Evolutionary conservation across 371 early-diverging fungal genomes (phyloP).

Genomic region (Amoeboaphelidium protococcarum): DNA sequence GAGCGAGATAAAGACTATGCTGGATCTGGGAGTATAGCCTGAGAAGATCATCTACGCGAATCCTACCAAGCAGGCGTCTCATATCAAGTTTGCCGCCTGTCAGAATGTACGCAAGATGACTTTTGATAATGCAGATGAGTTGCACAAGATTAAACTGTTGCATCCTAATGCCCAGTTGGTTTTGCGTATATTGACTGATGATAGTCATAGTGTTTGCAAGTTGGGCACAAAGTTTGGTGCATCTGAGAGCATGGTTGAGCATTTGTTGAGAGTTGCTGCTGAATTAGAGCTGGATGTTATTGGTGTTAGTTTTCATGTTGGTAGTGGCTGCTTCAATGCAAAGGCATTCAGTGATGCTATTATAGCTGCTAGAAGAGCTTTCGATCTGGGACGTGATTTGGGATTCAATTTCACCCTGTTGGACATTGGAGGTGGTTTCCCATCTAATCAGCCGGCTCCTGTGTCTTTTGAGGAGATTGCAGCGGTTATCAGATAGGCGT

Average conservation of each 20-base stretch:
- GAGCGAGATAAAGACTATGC: conserved; percentile 56
- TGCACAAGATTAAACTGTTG: conserved; percentile 57
- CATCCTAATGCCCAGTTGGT: conserved; percentile 62
- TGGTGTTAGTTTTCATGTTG: conserved; percentile 77
- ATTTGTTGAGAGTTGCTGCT: conserved; percentile 40
- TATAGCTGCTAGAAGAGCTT: conserved; percentile 44
- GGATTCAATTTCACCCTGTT: conserved; percentile 54
- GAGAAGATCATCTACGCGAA: conserved; percentile 81
- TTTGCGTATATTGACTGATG: conserved; percentile 80
- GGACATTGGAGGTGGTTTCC: conserved; percentile 94
- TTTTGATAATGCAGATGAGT: conserved; percentile 90
- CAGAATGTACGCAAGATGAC: conserved; percentile 71
- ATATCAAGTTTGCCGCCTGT: conserved; percentile 51
- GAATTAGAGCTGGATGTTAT: conserved; percentile 57
- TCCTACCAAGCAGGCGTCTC: conserved; percentile 88
- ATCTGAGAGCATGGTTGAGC: conserved; percentile 29
- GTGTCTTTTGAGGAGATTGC: conserved; percentile 66
- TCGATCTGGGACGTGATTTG: conserved; percentile 43
- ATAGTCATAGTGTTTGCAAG: conserved; percentile 67
- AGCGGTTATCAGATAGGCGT: conserved; percentile 38
- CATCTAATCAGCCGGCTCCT: conserved; percentile 38
- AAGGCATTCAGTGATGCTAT: conserved; percentile 78
- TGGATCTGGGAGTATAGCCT: conserved; percentile 46
- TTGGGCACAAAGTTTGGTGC: conserved; percentile 93
- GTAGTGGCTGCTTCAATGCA: conserved; percentile 72